phyloP scores from a whole-genome alignment of 2,329 filamentous ascomycete species.

The Ophiocordyceps camponoti-floridani region DNA sequence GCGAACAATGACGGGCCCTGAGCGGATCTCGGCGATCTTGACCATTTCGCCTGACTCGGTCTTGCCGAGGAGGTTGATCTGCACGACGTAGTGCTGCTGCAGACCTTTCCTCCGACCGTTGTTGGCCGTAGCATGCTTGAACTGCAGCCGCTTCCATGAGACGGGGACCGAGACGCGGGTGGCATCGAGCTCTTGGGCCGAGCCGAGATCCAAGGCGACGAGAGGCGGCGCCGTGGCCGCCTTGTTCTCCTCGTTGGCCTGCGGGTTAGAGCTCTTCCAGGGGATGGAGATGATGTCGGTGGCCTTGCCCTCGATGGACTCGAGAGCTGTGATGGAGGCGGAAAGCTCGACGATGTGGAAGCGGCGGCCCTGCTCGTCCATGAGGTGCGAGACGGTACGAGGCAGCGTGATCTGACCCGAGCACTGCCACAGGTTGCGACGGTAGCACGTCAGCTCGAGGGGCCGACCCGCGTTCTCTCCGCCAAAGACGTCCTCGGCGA shows the following conservation, averaged over 20 bases:
- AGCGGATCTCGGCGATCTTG: constrained; percentile 69
- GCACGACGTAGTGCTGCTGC: constrained; percentile 87
- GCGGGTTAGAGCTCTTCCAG: constrained; percentile 64
- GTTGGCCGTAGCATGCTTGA: constrained; percentile 91
- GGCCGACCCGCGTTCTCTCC: constrained; percentile 37
- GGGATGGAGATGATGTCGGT: constrained; percentile 95
- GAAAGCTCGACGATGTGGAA: constrained; percentile 63
- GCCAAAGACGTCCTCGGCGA: constrained; percentile 65
- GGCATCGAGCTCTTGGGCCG: constrained; percentile 55
- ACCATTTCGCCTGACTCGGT: constrained; percentile 48
- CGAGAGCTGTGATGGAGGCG: constrained; percentile 66
- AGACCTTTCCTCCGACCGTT: constrained; percentile 87
- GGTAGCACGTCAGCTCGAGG: constrained; percentile 82
- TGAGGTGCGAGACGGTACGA: constrained; percentile 48
- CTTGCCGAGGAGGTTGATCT: constrained; percentile 67
- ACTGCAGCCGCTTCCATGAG: constrained; percentile 87
- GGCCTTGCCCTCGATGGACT: constrained; percentile 79
- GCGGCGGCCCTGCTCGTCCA: constrained; percentile 59
- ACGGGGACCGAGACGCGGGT: constrained; percentile 67
- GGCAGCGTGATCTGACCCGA: constrained; percentile 73
- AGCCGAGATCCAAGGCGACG: constrained; percentile 33
- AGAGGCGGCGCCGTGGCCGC: constrained; percentile 31
- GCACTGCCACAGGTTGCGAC: constrained; percentile 87
- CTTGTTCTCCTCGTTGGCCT: constrained; percentile 31
- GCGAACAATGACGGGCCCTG: constrained; percentile 85